These are phyloP conservation scores for Chalara sp. DNA, from an alignment of 2,329 filamentous ascomycete genomes.

Conservation along the genomic window DNA sequence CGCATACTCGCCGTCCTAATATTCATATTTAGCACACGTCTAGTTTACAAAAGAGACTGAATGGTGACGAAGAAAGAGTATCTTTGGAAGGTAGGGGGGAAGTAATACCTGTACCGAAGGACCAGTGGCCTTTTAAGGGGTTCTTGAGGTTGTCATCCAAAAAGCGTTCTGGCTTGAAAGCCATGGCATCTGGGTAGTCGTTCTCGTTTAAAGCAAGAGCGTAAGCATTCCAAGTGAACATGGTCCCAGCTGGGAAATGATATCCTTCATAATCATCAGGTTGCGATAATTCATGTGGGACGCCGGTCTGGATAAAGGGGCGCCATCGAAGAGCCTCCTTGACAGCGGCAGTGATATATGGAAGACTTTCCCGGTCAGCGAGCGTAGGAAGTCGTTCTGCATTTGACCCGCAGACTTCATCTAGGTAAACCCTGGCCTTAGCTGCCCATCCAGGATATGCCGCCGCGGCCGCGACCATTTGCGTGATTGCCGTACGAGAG, in stretches of 20 bases:
- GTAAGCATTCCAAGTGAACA: not conserved
- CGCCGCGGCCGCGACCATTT: slow-evolving; percentile 24
- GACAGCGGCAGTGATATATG: slow-evolving; percentile 33
- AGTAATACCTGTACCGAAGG: too few species aligned
- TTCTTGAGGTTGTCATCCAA: too few species aligned
- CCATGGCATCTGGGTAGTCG: not conserved
- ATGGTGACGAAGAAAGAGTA: too few species aligned
- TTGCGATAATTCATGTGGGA: not conserved
- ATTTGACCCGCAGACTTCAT: slow-evolving; percentile 37
- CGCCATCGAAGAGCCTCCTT: slow-evolving; percentile 28
- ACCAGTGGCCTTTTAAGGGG: too few species aligned
- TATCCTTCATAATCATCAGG: not conserved
- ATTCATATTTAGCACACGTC: too few species aligned
- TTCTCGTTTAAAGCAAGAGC: not conserved
- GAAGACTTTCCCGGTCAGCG: slow-evolving; percentile 33
- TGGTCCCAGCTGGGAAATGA: not conserved
- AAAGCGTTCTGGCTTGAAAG: not conserved
- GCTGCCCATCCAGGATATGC: slow-evolving; percentile 15
- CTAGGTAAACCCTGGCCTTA: slow-evolving; percentile 35
- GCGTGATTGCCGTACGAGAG: too few species aligned
- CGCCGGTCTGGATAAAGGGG: slow-evolving; percentile 31
- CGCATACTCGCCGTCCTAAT: too few species aligned
- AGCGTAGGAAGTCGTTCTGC: slow-evolving; percentile 30
- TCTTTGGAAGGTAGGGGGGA: too few species aligned
- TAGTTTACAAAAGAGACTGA: too few species aligned